These are phyloP conservation scores for Tylopilus cervinicoccineus DNA, from an alignment of 768 basidiomycete species.

Conservation along the genomic window DNA sequence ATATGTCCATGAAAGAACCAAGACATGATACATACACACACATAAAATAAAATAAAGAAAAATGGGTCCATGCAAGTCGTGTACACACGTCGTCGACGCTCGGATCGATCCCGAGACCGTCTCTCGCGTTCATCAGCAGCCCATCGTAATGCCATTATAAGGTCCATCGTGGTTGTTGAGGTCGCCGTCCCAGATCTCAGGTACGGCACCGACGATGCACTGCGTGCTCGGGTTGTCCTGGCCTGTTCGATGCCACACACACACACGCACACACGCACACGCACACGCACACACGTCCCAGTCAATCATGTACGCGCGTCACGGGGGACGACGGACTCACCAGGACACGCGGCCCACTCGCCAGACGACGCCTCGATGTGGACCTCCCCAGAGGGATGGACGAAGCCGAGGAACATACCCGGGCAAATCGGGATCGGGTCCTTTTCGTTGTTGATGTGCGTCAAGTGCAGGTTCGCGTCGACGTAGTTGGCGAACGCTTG, in stretches of 20 bases:
- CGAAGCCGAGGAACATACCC: conserved; percentile 35
- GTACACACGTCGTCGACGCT: background rate
- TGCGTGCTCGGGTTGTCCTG: conserved; percentile 54
- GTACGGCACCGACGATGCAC: conserved; percentile 20
- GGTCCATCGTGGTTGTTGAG: conserved; percentile 44
- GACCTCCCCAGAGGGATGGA: conserved; percentile 39
- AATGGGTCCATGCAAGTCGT: background rate
- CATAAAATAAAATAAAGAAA: too few species aligned
- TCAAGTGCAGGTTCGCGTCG: conserved; percentile 42
- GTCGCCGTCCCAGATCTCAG: conserved; percentile 42
- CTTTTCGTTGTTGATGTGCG: conserved; percentile 51
- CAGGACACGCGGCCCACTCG: conserved; percentile 53
- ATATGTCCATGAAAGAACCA: too few species aligned
- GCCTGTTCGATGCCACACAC: conserved; percentile 28
- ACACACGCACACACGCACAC: too few species aligned
- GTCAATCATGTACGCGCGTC: too few species aligned
- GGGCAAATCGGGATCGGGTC: conserved; percentile 38
- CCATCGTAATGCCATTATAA: conserved; percentile 29
- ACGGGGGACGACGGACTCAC: too few species aligned
- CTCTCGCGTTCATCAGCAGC: too few species aligned
- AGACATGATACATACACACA: background rate
- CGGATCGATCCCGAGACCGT: too few species aligned
- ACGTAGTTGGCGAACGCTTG: conserved; percentile 57
- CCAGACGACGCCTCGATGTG: conserved; percentile 44
- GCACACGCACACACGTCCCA: too few species aligned